Evolutionary conservation across 202 grass and related monocot species (phyloP).

Genomic region (Setaria italica): DNA sequence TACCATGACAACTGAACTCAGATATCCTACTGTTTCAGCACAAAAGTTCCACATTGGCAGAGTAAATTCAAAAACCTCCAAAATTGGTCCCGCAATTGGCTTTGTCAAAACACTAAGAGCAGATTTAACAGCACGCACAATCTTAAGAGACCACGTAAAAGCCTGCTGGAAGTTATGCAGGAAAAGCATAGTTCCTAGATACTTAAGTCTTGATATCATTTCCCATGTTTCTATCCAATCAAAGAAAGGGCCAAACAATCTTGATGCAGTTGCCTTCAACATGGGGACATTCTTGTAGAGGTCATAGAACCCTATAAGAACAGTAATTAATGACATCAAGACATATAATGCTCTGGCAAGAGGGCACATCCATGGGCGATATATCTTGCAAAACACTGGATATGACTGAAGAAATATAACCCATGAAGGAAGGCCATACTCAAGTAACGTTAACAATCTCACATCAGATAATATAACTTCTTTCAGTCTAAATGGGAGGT

Average conservation of each 20-base stretch:
- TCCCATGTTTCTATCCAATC: slow-evolving; percentile 99
- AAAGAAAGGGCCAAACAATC: slow-evolving; percentile 96
- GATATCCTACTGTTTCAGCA: slow-evolving; percentile 60
- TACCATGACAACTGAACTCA: slow-evolving; percentile 62
- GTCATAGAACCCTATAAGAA: slow-evolving; percentile 98
- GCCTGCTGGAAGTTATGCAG: slow-evolving; percentile 86
- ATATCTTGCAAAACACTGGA: slow-evolving; percentile 94
- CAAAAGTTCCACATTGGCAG: slow-evolving; percentile 79
- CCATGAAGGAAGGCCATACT: slow-evolving; percentile 97
- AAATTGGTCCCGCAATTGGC: slow-evolving; percentile 66
- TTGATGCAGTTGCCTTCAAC: slow-evolving; percentile 88
- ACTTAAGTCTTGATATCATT: slow-evolving; percentile 93
- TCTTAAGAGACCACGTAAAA: slow-evolving; percentile 77
- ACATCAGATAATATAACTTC: slow-evolving; percentile 85
- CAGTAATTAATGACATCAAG: slow-evolving; percentile 81
- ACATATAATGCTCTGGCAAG: slow-evolving; percentile 76
- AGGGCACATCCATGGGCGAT: slow-evolving; percentile 97
- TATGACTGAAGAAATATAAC: slow-evolving; percentile 96
- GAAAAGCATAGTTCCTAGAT: slow-evolving; percentile 97
- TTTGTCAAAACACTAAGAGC: slow-evolving; percentile 70
- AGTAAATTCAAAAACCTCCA: slow-evolving; percentile 80
- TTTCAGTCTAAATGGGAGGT: slow-evolving; percentile 80
- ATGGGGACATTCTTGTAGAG: slow-evolving; percentile 98
- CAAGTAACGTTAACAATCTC: slow-evolving; percentile 87
- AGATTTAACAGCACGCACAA: slow-evolving; percentile 66